Evolutionary conservation across 164 flowering plant genomes (phyloP), one percentile per base, ranked within the genome.

Genomic region (Tetrastigma voinierianum): DNA sequence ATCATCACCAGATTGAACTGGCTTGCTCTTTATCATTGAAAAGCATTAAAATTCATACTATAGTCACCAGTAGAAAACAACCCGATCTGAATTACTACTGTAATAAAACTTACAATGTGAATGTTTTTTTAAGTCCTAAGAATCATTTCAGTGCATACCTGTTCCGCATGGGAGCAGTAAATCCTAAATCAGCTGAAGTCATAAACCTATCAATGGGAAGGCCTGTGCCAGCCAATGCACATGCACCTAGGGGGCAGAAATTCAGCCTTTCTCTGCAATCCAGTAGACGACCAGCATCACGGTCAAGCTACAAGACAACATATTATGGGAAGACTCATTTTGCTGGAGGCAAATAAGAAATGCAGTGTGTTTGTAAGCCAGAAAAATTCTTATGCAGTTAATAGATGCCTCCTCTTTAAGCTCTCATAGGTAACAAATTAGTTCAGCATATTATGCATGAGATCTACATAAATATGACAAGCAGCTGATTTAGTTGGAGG

Each of bases 191-290:
- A 53, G 84, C 76, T n/a, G 99, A 80, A 57, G 99, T 93, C 96
- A 87, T 87, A 74, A 88, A 87, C 72, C 99, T 82, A 71, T 93
- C 89, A 72, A 96, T 93, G 16, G 97, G 96, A 61, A 96, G 89
- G 65, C 99, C 96, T 66, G 99, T 96, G 40, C 99, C 99, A 67
- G 99, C 99, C 80, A 96, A 80, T 57, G 99, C 99, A 80, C 99
- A 93, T 48, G 99, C 97, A 63, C 99, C 99, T 48, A 96, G 77
- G 52, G 99, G 99, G 73, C 85, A 90, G 73, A 88, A 84, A 69
- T 96, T 96, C 74, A 96, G 64, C 61, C 98, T 81, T 52, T 44
- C 80, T 80, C 80, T 84, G 83, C 98, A 93, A 76, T 90, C 91
- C 59, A 74, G 62, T 54, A 91, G 78, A 18, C 98, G 99, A 46